Evolutionary conservation across 306 rosid genomes (phyloP).

Genomic region (Dryas alaskensis): DNA sequence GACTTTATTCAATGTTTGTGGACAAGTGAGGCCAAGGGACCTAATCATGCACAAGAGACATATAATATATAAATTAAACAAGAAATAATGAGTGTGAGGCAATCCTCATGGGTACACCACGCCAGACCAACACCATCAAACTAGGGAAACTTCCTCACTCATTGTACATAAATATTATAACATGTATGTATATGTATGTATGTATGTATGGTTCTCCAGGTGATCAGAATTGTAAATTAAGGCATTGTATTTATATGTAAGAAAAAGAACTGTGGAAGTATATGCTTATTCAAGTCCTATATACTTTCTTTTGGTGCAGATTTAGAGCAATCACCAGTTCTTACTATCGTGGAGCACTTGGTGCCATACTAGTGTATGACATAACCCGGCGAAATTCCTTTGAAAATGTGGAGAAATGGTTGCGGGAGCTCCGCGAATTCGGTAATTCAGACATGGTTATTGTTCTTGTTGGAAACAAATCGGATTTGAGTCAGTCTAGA

Average conservation of each 20-base stretch:
- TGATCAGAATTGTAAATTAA: too few relatives aligned
- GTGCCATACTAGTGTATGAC: constrained; percentile 83
- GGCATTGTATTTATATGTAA: too few relatives aligned
- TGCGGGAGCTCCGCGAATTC: constrained; percentile 62
- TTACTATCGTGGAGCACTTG: constrained; percentile 90
- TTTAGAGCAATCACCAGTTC: constrained; percentile 95
- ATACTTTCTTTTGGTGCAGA: constrained; percentile 28
- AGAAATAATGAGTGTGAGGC: not conserved
- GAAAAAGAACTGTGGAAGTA: too few relatives aligned
- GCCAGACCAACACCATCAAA: not conserved
- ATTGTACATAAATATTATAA: too few relatives aligned
- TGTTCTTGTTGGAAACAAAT: constrained; percentile 72
- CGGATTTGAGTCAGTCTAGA: constrained; percentile 60
- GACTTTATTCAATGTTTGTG: not conserved
- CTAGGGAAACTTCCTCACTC: not conserved
- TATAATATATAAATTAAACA: not conserved
- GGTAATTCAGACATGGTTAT: constrained; percentile 72
- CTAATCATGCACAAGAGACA: not conserved
- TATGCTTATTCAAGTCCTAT: too few relatives aligned
- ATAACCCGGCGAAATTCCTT: constrained; percentile 52
- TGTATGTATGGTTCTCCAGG: too few relatives aligned
- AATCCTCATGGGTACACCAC: not conserved
- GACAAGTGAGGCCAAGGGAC: not conserved
- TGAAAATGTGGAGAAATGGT: constrained; percentile 63
- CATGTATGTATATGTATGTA: too few relatives aligned